Percentiles rank a stretch among this genome's conserved stretches.
Conservation (phyloP, 2,329 filamentous ascomycete genomes). For the Thyridium curvatum region DNA sequence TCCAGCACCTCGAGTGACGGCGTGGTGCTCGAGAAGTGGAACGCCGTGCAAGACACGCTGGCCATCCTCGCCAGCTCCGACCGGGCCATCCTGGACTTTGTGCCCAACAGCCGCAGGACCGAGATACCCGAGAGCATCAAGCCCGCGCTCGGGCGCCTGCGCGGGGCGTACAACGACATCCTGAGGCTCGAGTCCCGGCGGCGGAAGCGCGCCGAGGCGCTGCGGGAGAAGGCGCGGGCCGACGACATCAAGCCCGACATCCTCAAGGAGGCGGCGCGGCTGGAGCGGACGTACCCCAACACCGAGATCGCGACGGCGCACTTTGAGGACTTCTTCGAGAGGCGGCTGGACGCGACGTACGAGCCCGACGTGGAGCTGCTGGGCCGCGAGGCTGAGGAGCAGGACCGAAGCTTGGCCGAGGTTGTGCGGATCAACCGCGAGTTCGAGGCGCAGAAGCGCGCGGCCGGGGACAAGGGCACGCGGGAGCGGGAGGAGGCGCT, state of each 20-base stretch:
- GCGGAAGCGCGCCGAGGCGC: constrained; percentile 68
- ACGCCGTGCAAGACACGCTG: constrained; percentile 68
- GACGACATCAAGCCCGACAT: constrained; percentile 89
- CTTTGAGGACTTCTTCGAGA: constrained; percentile 87
- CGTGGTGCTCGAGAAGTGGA: constrained; percentile 71
- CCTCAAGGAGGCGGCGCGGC: constrained; percentile 71
- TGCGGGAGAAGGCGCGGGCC: constrained; percentile 72
- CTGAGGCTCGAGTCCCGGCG: constrained; percentile 75
- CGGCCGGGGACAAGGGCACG: constrained; percentile 52
- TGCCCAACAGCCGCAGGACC: constrained; percentile 76
- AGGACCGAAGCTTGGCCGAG: constrained; percentile 63
- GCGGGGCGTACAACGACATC: constrained; percentile 79
- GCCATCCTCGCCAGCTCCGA: constrained; percentile 73
- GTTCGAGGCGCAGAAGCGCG: constrained; percentile 67
- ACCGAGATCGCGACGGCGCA: constrained; percentile 81
- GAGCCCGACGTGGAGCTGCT: constrained; percentile 70
- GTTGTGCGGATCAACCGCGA: constrained; percentile 70
- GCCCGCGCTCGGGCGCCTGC: constrained; percentile 67
- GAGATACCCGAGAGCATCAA: constrained; percentile 78
- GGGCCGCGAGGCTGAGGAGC: constrained; percentile 66
- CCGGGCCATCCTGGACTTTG: constrained; percentile 76
- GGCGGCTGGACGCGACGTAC: constrained; percentile 68
- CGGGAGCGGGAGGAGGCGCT: constrained; percentile 77
- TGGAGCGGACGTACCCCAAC: constrained; percentile 82
- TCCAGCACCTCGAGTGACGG: constrained; percentile 49